These are phyloP conservation scores for Clitopilus passeckerianus DNA, from an alignment of 768 basidiomycete genomes.

Conservation along the genomic window DNA sequence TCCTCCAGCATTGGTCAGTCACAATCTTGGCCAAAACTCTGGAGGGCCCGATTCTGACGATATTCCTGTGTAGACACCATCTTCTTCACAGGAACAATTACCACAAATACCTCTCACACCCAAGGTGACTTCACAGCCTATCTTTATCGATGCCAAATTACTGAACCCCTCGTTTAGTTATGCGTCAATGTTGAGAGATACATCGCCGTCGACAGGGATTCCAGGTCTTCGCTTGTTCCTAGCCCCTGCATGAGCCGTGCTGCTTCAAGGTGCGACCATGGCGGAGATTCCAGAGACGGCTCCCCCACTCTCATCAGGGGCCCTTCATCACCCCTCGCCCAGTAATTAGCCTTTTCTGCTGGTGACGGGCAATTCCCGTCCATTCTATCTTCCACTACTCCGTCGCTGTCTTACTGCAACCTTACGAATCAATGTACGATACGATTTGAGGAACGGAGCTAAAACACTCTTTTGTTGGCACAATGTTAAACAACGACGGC, in stretches of 20 bases:
- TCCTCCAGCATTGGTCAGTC: neutral
- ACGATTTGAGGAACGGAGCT: no score
- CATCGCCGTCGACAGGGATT: neutral
- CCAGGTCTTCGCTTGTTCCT: neutral
- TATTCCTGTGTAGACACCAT: neutral
- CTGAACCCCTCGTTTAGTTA: neutral
- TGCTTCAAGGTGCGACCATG: neutral
- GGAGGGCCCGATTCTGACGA: neutral
- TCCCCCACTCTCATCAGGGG: neutral
- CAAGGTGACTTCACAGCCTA: neutral
- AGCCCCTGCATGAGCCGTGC: neutral
- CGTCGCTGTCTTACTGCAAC: no score
- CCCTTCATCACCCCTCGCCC: neutral
- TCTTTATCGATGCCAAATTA: neutral
- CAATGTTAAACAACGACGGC: no score
- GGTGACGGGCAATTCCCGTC: no score
- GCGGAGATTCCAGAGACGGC: neutral
- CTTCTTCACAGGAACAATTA: neutral
- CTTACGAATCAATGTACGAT: no score
- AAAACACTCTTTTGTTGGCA: no score
- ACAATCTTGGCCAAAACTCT: neutral
- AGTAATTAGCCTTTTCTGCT: neutral
- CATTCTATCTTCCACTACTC: no score
- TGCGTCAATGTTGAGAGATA: neutral
- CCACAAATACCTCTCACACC: neutral